phyloP scores from a whole-genome alignment of 805 yeast species.

The Nakazawaea sp. region DNA sequence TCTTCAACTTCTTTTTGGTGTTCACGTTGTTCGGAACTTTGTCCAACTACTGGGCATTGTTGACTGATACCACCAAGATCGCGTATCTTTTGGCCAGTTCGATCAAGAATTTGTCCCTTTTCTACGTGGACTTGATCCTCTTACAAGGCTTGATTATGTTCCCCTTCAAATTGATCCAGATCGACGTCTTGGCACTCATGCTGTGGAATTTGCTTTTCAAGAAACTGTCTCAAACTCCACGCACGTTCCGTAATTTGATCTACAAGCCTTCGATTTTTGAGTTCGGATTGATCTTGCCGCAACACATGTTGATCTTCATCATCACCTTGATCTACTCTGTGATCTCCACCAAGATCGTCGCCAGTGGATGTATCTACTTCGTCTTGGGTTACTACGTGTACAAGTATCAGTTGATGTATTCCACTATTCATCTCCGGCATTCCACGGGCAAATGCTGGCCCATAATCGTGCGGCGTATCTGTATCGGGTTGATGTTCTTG shows the following conservation, averaged over 20 bases:
- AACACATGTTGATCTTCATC: slow-evolving; percentile 78
- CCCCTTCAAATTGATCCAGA: slow-evolving; percentile 48
- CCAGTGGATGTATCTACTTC: slow-evolving; percentile 81
- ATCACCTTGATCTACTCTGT: slow-evolving; percentile 85
- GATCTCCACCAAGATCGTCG: slow-evolving; percentile 78
- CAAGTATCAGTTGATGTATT: slow-evolving; percentile 84
- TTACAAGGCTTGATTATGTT: slow-evolving; percentile 67
- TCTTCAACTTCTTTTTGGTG: slow-evolving; percentile 54
- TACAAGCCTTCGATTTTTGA: slow-evolving; percentile 55
- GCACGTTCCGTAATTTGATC: slow-evolving; percentile 43
- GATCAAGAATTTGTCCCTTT: slow-evolving; percentile 42
- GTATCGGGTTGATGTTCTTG: slow-evolving; percentile 47
- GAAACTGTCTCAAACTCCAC: slow-evolving; percentile 35
- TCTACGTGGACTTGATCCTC: slow-evolving; percentile 54
- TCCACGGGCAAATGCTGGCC: slow-evolving; percentile 93
- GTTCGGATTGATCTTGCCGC: slow-evolving; percentile 79
- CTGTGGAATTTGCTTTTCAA: slow-evolving; percentile 33
- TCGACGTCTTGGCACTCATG: slow-evolving; percentile 43
- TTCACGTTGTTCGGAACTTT: slow-evolving; percentile 57
- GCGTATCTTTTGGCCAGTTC: slow-evolving; percentile 50
- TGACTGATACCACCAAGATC: slow-evolving; percentile 52
- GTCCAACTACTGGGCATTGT: slow-evolving; percentile 50
- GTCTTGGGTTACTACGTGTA: slow-evolving; percentile 80
- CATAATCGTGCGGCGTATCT: slow-evolving; percentile 47
- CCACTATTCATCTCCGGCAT: slow-evolving; percentile 93